Base-by-base conservation (phyloP, 2,329 filamentous ascomycete genomes). In the Tolypocladium album region DNA sequence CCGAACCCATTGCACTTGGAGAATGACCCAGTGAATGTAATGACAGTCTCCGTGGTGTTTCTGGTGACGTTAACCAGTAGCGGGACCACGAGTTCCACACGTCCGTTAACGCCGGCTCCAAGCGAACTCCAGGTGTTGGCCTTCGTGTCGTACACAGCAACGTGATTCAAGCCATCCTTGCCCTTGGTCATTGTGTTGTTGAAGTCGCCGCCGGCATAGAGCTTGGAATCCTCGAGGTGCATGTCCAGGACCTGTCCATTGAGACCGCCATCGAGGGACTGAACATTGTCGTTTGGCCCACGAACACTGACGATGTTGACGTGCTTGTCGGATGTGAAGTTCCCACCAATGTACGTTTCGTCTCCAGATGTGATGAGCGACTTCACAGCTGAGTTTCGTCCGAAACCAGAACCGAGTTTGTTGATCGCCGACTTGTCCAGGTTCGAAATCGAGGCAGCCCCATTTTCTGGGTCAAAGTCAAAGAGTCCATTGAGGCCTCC, bases 141-240 rank as follows among this genome's bases (percentile, higher is more conserved):
- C 20, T 80, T 74, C 4, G 82, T 84, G 62, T 92, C 86, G 71
- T 91, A 97, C 11, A 87, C 78, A 7, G 90, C 94, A 50, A 96
- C 79, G 64, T 92, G 87, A 63, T 83, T 85, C 38, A 99, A 76
- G 8, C 85, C 88, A n/a, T 80, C 70, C 15, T 79, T 82, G 2
- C 80, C 80, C 55, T 82, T 81, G 59, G 84, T 80, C 31, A 79
- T 79, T 0, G 90, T 92, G 68, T 88, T 86, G 58, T 86, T 89
- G 73, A 99, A 99, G 59, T 85, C 84, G 56, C 94, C 94, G 22
- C 90, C 94, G 53, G 94, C 86, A 67, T 89, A 99, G 15, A 97
- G 77, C 40, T 75, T 78, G 22, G 83, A 82, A 58, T 79, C 84
- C 60, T 89, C 84, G 34, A 86, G 75, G 61, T 88, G 82, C 77